Conservation (phyloP, 805 yeast species). For the Metschnikowia sp. region DNA sequence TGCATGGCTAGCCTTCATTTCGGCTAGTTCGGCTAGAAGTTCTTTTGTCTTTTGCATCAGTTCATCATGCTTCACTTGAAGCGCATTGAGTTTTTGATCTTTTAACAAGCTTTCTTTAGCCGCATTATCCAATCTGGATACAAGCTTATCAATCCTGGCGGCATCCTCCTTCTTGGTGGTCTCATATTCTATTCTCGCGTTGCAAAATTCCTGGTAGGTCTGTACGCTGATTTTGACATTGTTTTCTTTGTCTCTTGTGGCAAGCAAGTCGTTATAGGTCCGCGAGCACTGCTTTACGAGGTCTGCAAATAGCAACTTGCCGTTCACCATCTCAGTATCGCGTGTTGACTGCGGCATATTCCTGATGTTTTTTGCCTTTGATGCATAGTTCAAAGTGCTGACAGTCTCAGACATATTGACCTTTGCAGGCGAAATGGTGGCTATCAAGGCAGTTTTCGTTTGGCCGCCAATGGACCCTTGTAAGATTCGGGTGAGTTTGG, state of each 20-base stretch:
- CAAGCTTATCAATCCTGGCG: conserved; percentile 6
- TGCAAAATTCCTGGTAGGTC: conserved; percentile 38
- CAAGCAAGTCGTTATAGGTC: conserved; percentile 56
- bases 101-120: too few species aligned
- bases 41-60: too few species aligned
- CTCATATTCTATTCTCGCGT: conserved; percentile 10
- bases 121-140: not conserved
- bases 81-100: too few species aligned
- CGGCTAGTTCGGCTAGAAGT: too few species aligned
- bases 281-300: conserved; percentile 52
- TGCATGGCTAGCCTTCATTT: too few species aligned
- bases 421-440: conserved; percentile 82
- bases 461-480: conserved; percentile 86
- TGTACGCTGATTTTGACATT: conserved; percentile 63
- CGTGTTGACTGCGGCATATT: conserved; percentile 53
- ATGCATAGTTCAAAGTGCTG: conserved; percentile 84
- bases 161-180: conserved; percentile 11
- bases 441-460: conserved; percentile 82
- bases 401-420: conserved; percentile 76
- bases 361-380: conserved; percentile 77
- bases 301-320: conserved; percentile 51
- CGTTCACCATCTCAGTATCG: conserved; percentile 43
- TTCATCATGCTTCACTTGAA: too few species aligned
- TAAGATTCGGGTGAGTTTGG: conserved; percentile 68
- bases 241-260: conserved; percentile 55